Base-by-base conservation (phyloP, 2,329 filamentous ascomycete species). In the Aspergillus caelatus region DNA sequence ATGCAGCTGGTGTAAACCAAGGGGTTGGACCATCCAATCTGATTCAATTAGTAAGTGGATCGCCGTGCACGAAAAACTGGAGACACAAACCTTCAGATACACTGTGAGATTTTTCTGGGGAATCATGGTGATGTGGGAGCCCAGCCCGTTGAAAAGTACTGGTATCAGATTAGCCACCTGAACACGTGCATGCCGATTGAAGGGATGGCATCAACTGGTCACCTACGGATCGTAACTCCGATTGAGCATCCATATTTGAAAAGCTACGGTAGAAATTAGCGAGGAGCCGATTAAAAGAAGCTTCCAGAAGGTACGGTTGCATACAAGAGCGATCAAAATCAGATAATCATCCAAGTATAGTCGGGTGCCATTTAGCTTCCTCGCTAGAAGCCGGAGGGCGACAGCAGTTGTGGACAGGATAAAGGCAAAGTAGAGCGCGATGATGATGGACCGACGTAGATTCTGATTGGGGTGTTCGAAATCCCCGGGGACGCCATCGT, bases 211-310 rank as follows among this genome's bases (percentile, higher is more conserved):
- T 34, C 50, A 34, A 28, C 6, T 2, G 26, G 32, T 14, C 3
- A 74, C 72, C 64, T 43, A 74, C 72, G 64, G 30, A 67, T 67
- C 7, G 65, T 63, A 9, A 71, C 70, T 34, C 71, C 72, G 52
- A 68, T 68, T 1, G 72, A 74, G 54, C 72, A 74, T 56, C 71
- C 70, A 63, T 74, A 74, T 65, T 74, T 74, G 58, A 74, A 72
- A 26, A 74, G 46, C 71, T 72, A 32, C 9, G 10, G 6, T 4
- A 7, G 2, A 2, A 2, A 14, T 52, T 7, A 52, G 48, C 19
- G 3, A 30, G 30, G 4, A 9, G 23, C 19, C 9, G 19, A 19
- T 6, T 2, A 26, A 16, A 16, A 36, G 21, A 36, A 14, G 16
- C 34, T 12, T 12, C 32, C 34, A 9, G 8, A 19, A 3, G 28